These are phyloP conservation scores for Zangia roseola DNA, from an alignment of 768 basidiomycete genomes.

Conservation along the genomic window DNA sequence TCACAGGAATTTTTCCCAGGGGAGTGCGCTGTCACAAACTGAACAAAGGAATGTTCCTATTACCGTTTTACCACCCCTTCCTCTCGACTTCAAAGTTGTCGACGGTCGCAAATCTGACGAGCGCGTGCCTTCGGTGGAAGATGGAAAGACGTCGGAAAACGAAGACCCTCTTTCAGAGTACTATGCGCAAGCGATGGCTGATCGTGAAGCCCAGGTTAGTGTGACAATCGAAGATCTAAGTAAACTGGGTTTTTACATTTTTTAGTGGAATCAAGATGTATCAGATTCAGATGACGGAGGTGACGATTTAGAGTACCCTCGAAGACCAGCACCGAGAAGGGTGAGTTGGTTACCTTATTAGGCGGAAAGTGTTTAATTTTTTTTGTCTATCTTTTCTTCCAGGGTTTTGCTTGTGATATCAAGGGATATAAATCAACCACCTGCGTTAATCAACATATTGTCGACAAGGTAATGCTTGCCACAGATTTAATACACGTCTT, in stretches of 20 bases:
- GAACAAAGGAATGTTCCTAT: slow-evolving; percentile 5
- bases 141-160: slow-evolving; percentile 1
- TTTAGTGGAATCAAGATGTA: slow-evolving; percentile 37
- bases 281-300: slow-evolving; percentile 35
- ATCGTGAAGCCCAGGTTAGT: slow-evolving; percentile 44
- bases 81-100: slow-evolving; percentile 15
- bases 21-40: slow-evolving; percentile 8
- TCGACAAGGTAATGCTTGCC: slow-evolving; percentile 56
- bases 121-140: neutral
- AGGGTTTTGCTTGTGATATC: slow-evolving; percentile 71
- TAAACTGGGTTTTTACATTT: neutral
- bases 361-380: neutral
- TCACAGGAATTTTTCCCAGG: slow-evolving; percentile 39
- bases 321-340: slow-evolving; percentile 27
- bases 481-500: neutral
- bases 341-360: slow-evolving; percentile 17
- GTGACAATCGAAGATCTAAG: neutral
- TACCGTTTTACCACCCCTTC: slow-evolving; percentile 25
- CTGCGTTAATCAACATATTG: slow-evolving; percentile 69
- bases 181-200: slow-evolving; percentile 55
- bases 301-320: slow-evolving; percentile 12
- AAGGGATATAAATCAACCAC: slow-evolving; percentile 34
- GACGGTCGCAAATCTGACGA: slow-evolving; percentile 1
- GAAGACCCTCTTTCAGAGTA: slow-evolving; percentile 65
- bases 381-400: neutral